Conservation (phyloP, 139 green algal species). For the Chlamydomonas sphaeroides region DNA sequence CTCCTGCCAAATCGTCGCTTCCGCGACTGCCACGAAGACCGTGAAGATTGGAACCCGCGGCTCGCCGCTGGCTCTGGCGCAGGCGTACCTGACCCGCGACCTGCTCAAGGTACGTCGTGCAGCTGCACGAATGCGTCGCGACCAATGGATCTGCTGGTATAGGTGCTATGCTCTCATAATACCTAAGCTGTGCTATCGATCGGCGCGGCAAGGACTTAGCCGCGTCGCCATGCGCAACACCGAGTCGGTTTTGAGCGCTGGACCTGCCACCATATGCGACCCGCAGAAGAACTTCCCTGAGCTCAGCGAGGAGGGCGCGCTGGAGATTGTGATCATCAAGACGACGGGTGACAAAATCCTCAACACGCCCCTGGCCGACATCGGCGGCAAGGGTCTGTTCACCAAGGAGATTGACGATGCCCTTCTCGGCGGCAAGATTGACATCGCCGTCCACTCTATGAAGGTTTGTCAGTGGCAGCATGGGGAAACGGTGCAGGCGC, state of each 20-base stretch:
- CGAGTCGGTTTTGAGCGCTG: too few species aligned
- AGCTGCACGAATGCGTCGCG: too few species aligned
- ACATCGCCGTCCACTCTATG: conserved; percentile 99
- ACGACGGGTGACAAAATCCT: conserved; percentile 99
- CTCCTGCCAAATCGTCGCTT: conserved; percentile 27
- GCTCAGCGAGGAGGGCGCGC: conserved; percentile 90
- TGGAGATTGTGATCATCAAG: conserved; percentile 99
- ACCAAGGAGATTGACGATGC: conserved; percentile 99
- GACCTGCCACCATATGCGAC: too few species aligned
- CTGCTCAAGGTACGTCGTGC: conserved; percentile 91
- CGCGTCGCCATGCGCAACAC: too few species aligned
- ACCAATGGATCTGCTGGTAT: too few species aligned
- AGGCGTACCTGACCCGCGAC: conserved; percentile 98
- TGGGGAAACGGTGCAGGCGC: too few species aligned
- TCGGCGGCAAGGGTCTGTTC: conserved; percentile 99
- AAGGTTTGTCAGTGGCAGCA: too few species aligned
- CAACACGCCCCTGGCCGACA: conserved; percentile 97
- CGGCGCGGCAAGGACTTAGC: too few species aligned
- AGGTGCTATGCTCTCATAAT: too few species aligned
- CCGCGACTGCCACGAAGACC: conserved; percentile 68
- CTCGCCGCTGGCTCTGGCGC: conserved; percentile 94
- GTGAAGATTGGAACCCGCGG: conserved; percentile 87
- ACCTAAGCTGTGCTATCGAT: too few species aligned
- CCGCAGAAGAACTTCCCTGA: conserved; percentile 83
- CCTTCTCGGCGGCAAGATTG: conserved; percentile 91